A percentile compares a stretch with the other conserved stretches of the same genome.
phyloP scores from a whole-genome alignment of 1,139 yeast species.

The Scheffersomyces cryptocercus region DNA sequence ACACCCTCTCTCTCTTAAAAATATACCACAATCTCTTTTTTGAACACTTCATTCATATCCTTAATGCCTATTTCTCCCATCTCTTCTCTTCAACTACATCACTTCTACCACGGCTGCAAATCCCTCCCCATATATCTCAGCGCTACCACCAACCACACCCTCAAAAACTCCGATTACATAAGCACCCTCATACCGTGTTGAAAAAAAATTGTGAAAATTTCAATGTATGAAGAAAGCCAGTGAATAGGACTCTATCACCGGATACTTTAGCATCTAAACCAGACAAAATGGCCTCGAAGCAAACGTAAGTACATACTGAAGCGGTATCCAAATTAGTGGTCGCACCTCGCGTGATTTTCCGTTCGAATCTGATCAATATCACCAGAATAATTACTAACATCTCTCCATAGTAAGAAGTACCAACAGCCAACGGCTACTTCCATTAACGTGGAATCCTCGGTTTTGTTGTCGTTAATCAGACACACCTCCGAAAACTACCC shows the following conservation, averaged over 20 bases:
- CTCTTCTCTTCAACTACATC: too few relatives aligned
- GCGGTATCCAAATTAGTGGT: background rate
- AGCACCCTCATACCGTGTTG: background rate
- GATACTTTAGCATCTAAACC: conserved; percentile 1
- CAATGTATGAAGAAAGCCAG: background rate
- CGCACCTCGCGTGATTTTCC: background rate
- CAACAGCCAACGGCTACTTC: conserved; percentile 45
- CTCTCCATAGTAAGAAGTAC: conserved; percentile 21
- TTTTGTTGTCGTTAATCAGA: conserved; percentile 68
- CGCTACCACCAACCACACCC: too few relatives aligned
- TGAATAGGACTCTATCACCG: background rate
- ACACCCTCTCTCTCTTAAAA: too few relatives aligned
- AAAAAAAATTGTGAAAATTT: conserved; percentile 4
- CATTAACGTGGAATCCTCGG: conserved; percentile 57
- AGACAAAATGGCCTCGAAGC: conserved; percentile 25
- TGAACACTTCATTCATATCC: too few relatives aligned
- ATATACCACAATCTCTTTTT: too few relatives aligned
- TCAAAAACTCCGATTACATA: too few relatives aligned
- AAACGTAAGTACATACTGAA: conserved; percentile 18
- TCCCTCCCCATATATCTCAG: too few relatives aligned
- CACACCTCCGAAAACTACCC: conserved; percentile 74
- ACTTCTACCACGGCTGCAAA: too few relatives aligned
- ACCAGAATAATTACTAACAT: background rate
- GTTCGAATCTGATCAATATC: background rate
- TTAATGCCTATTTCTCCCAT: too few relatives aligned